Percentiles rank a stretch among this genome's conserved stretches.
phyloP scores from a whole-genome alignment of 2,329 filamentous ascomycete genomes.

The Chlorencoelia australis region DNA sequence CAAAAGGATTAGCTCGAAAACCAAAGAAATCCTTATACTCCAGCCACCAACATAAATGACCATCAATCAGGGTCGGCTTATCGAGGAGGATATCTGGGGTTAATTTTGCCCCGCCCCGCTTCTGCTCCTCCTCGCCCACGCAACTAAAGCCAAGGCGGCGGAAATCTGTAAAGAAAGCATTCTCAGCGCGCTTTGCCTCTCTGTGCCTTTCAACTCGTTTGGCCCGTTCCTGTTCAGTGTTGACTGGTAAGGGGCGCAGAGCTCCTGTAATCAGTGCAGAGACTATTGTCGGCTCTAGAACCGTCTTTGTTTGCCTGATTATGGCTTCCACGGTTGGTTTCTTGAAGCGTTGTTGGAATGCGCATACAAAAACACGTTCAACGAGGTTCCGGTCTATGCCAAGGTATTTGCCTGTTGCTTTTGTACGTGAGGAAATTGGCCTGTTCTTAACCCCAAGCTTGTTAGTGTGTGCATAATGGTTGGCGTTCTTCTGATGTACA shows the following conservation, averaged over 20 bases:
- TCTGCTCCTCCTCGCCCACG: conserved; percentile 3
- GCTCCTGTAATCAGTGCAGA: conserved; percentile 3
- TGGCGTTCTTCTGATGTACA: not conserved
- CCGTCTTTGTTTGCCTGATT: conserved; percentile 2
- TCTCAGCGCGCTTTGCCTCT: conserved; percentile 5
- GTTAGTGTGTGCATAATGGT: not conserved
- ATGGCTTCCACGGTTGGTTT: conserved; percentile 4
- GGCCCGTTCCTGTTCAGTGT: conserved; percentile 3
- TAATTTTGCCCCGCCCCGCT: not conserved
- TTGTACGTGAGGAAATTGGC: not conserved
- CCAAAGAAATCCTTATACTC: conserved; percentile 11
- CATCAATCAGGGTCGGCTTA: conserved; percentile 5
- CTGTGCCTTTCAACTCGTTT: conserved; percentile 2
- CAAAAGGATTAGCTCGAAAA: conserved; percentile 7
- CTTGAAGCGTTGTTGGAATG: conserved; percentile 1
- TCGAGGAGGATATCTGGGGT: conserved; percentile 9
- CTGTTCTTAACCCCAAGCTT: not conserved
- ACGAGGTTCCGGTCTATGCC: not conserved
- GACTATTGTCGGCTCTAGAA: conserved; percentile 1
- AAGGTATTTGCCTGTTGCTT: not conserved
- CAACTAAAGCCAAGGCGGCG: conserved; percentile 1
- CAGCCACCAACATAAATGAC: conserved; percentile 8
- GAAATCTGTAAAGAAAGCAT: conserved; percentile 3
- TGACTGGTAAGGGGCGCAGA: conserved; percentile 5
- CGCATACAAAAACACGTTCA: not conserved